phyloP scores from a whole-genome alignment of 2,329 filamentous ascomycete genomes.

The Alternaria gaisen region DNA sequence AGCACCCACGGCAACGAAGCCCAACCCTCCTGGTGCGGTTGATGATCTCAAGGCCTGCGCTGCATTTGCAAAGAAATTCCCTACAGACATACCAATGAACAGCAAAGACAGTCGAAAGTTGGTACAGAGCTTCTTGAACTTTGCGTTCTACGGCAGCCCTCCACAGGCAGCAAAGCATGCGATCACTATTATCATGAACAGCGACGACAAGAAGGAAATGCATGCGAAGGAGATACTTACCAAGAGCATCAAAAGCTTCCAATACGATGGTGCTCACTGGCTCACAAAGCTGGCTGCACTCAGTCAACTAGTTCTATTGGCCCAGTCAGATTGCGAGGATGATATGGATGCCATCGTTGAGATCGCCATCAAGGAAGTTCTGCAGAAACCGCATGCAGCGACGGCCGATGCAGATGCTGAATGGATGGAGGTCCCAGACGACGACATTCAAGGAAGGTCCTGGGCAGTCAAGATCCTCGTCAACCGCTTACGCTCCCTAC shows the following conservation, averaged over 20 bases:
- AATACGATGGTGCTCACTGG: conserved; percentile 76
- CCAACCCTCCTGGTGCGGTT: conserved; percentile 78
- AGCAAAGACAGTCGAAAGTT: conserved; percentile 74
- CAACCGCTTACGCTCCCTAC: conserved; percentile 77
- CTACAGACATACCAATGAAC: conserved; percentile 76
- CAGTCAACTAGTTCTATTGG: conserved; percentile 78
- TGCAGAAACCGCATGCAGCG: conserved; percentile 71
- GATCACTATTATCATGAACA: conserved; percentile 85
- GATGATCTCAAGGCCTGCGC: conserved; percentile 94
- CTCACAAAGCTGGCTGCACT: conserved; percentile 76
- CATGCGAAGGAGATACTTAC: conserved; percentile 84
- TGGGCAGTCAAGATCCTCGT: conserved; percentile 86
- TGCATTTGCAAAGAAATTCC: conserved; percentile 86
- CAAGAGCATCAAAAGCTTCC: conserved; percentile 76
- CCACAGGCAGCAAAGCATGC: conserved; percentile 91
- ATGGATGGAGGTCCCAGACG: conserved; percentile 70
- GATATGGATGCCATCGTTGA: conserved; percentile 80
- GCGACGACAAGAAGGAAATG: conserved; percentile 79
- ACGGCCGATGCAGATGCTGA: conserved; percentile 61
- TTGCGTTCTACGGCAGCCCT: conserved; percentile 82
- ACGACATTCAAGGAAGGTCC: conserved; percentile 83
- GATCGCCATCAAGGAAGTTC: conserved; percentile 76
- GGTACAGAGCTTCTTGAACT: conserved; percentile 79
- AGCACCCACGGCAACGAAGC: conserved; percentile 73
- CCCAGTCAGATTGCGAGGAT: conserved; percentile 73